Conservation (phyloP, 495 filamentous ascomycete species). For the Lindgomyces ingoldianus region DNA sequence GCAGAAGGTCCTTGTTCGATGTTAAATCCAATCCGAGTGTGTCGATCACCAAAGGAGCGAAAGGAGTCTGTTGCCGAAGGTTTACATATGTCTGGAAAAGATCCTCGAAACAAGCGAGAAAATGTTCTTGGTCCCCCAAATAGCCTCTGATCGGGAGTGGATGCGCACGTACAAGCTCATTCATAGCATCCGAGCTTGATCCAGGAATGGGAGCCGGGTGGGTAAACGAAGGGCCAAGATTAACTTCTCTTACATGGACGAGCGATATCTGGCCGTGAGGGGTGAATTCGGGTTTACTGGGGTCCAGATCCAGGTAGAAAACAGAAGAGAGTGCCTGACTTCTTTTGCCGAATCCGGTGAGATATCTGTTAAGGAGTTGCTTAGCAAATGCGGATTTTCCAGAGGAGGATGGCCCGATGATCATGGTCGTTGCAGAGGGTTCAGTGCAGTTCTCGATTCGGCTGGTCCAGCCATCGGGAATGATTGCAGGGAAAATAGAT, state of each 20-base stretch:
- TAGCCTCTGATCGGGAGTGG: conserved; percentile 70
- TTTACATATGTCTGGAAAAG: conserved; percentile 65
- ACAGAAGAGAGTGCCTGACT: conserved; percentile 43
- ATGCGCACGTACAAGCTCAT: conserved; percentile 62
- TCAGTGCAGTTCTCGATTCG: conserved; percentile 45
- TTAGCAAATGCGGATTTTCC: conserved; percentile 86
- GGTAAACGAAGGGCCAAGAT: conserved; percentile 74
- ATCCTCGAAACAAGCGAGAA: conserved; percentile 65
- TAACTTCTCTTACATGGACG: conserved; percentile 60
- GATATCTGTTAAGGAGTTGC: conserved; percentile 72
- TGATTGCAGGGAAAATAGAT: conserved; percentile 41
- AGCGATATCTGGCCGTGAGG: conserved; percentile 77
- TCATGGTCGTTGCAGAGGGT: conserved; percentile 54
- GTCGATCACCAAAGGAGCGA: conserved; percentile 71
- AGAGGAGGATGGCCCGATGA: conserved; percentile 79
- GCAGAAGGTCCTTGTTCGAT: conserved; percentile 68
- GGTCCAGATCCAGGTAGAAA: conserved; percentile 77
- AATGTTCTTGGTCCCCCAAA: conserved; percentile 69
- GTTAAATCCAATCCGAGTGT: conserved; percentile 80
- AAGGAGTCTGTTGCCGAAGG: conserved; percentile 44
- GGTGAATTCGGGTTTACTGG: conserved; percentile 80
- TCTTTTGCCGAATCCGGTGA: conserved; percentile 49
- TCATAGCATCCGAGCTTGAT: conserved; percentile 24
- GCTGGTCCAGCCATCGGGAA: conserved; percentile 14
- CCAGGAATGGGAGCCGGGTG: conserved; percentile 55